Base-by-base conservation (phyloP, 176 grass and related monocot genomes). In the Tillandsia leiboldiana region DNA sequence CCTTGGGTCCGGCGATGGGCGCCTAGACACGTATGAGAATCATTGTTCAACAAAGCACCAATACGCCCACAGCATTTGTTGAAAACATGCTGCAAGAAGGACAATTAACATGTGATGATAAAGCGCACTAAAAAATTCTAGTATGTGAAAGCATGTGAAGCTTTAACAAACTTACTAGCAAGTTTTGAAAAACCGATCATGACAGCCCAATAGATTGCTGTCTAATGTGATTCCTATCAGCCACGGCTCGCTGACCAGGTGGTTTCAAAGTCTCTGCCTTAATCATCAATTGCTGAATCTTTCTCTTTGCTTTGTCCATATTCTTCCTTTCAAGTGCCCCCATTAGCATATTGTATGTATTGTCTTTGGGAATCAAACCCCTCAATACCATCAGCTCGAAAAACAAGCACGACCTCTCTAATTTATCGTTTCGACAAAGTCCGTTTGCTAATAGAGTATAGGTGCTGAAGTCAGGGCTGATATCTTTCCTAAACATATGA, bases 321-420 rank as follows among this genome's bases (percentile, higher is more conserved):
- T 76, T 59, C 79, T n/a, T 80, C 64, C 78, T 87, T 26, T 90
- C 70, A 48, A 96, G 79, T 75, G 80, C 81, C 63, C 85, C 74
- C 3, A 80, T 63, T 72, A 96, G 70, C 73, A 76, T 83, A 76
- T 85, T 69, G 67, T 87, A 90, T 7, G 87, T 90, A 57, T 85
- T 66, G 66, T 87, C 63, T 49, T 96, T 85, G 24, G 87, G 87
- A 57, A 64, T 62, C 74, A 96, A 87, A 49, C 91, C 87, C 67
- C 85, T 96, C 10, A 61, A 66, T 51, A 87, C 76, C 91, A 96
- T 96, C 77, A 83, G 84, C 68, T 96, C 91, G 70, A 96, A 76
- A 62, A 96, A 96, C 18, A 96, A 61, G 64, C 84, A 90, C 52
- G 87, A 87, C 50, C 83, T 81, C 0, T 9, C 79, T 61, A 83